Evolutionary conservation across 345 rosid genomes (phyloP).

Genomic region (Rhodamnia rubescens): DNA sequence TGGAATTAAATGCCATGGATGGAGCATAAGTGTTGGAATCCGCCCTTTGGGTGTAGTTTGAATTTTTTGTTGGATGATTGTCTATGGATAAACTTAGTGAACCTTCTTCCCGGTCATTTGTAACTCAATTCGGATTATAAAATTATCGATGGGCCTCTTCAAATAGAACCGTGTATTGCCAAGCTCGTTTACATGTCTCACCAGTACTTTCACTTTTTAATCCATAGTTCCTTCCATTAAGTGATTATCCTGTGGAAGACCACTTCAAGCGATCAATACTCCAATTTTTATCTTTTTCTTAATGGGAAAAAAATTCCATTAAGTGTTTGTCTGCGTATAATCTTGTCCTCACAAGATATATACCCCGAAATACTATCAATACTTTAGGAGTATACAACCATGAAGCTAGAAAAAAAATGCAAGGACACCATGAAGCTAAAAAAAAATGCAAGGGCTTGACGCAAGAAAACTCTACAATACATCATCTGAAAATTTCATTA

Average conservation of each 20-base stretch:
- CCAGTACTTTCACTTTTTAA: not conserved
- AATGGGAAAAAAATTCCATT: no score
- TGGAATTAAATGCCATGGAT: not conserved
- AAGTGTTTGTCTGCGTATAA: no score
- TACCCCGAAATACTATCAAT: no score
- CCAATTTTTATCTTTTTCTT: no score
- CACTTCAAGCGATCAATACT: no score
- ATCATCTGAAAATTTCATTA: no score
- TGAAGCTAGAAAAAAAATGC: no score
- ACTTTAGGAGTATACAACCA: no score
- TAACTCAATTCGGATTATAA: not conserved
- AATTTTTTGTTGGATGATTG: not conserved
- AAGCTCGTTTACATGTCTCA: not conserved
- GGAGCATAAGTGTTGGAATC: not conserved
- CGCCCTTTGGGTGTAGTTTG: not conserved
- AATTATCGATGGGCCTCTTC: not conserved
- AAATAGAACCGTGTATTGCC: not conserved
- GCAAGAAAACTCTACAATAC: no score
- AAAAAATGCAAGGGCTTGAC: no score
- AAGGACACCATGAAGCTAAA: no score
- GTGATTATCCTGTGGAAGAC: no score
- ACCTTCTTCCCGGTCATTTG: not conserved
- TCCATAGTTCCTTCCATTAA: not conserved
- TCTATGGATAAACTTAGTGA: not conserved
- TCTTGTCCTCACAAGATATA: not conserved